Base-by-base conservation (phyloP, 2,329 filamentous ascomycete species). In the Venturia effusa region DNA sequence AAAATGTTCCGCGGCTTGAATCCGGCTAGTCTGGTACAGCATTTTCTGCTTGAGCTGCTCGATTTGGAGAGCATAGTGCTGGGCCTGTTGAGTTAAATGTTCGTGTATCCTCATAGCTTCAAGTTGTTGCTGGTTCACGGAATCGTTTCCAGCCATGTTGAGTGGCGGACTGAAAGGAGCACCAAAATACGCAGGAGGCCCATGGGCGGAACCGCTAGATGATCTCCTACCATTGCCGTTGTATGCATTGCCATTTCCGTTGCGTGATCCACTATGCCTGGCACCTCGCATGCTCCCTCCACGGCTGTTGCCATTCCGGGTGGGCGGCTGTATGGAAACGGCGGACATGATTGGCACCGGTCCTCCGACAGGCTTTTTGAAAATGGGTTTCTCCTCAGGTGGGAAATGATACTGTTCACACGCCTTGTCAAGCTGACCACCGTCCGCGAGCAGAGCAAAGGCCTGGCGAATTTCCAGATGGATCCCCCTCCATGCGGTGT, bases 331-430 rank as follows among this genome's bases (percentile, higher is more conserved):
- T 66, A 77, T 81, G 19, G 76, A 72, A 4, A 77, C 77, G 8
- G 62, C 34, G 15, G 64, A 57, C 34, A 87, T 75, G 7, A 82
- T 80, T 7, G 84, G 81, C 68, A 84, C 83, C 0, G 80, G 79
- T 19, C 80, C 74, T 7, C 83, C 81, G 67, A 70, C 69, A 7
- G 73, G 74, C 65, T 80, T 79, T 70, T 85, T 82, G 74, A 83
- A 86, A 34, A 77, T 74, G 30, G 75, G 75, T 66, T 82, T 80
- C 70, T 95, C 92, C 72, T 95, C 90, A 64, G 90, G 88, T 4
- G 94, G 94, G 70, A 89, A 97, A 64, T 89, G 85, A 71, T 88
- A 99, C 72, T 93, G 85, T 73, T 95, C 90, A 74, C 92, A 97
- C 72, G 88, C 92, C 70, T 91, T 87, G 4, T 86, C 84, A 55